phyloP scores from a whole-genome alignment of 2,329 filamentous ascomycete species.

The Pseudopyricularia javanii region DNA sequence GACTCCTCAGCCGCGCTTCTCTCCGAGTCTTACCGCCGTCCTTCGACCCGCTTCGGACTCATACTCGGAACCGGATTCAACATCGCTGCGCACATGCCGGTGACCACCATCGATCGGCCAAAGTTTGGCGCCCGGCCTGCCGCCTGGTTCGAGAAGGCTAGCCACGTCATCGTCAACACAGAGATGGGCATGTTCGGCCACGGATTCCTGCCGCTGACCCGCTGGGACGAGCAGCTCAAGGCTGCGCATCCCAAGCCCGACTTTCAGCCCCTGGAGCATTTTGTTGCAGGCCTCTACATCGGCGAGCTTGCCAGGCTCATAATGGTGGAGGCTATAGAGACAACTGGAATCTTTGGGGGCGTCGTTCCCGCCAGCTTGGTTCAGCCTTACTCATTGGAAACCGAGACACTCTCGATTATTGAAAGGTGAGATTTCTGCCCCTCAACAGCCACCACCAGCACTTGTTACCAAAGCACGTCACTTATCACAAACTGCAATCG shows the following conservation, averaged over 20 bases:
- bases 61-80: conserved; percentile 59
- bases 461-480: conserved; percentile 5
- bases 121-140: conserved; percentile 46
- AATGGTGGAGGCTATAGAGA: conserved; percentile 44
- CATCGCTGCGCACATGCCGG: conserved; percentile 51
- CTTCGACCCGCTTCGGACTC: conserved; percentile 48
- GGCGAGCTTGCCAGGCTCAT: conserved; percentile 51
- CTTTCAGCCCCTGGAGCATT: conserved; percentile 50
- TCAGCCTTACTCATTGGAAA: conserved; percentile 44
- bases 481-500: not conserved
- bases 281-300: conserved; percentile 54
- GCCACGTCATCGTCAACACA: conserved; percentile 54
- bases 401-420: conserved; percentile 45
- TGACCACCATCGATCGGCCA: conserved; percentile 35
- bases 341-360: conserved; percentile 41
- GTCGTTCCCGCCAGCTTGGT: conserved; percentile 39
- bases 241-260: conserved; percentile 39
- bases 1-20: conserved; percentile 56
- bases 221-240: conserved; percentile 45
- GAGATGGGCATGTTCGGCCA: conserved; percentile 56
- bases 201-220: conserved; percentile 44
- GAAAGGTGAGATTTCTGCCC: conserved; percentile 35
- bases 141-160: conserved; percentile 44
- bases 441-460: not conserved
- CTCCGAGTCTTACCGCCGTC: conserved; percentile 47